Conservation (phyloP, 2,329 filamentous ascomycete species). For the Fusarium nodosum region DNA sequence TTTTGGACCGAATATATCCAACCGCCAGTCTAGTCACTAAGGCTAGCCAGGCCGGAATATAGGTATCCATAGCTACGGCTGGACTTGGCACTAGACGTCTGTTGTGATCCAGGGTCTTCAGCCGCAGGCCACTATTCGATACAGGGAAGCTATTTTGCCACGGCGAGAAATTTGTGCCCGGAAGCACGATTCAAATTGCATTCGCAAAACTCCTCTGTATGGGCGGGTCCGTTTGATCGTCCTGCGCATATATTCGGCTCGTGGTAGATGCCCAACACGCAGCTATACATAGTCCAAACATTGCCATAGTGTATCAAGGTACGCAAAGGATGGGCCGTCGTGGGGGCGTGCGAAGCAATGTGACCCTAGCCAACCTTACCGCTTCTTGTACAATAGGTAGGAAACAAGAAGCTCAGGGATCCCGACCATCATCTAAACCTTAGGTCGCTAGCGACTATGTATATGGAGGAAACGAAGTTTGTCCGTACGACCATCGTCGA, state of each 20-base stretch:
- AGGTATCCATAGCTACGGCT: slow-evolving; percentile 16
- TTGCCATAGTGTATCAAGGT: slow-evolving; percentile 6
- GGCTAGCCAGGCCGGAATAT: background rate
- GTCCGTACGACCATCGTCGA: slow-evolving; percentile 21
- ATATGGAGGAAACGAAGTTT: slow-evolving; percentile 9
- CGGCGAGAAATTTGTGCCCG: slow-evolving; percentile 9
- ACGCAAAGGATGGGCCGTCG: background rate
- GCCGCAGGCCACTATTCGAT: slow-evolving; percentile 20
- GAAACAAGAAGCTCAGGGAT: background rate
- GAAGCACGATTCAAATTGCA: background rate
- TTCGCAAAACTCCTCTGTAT: background rate
- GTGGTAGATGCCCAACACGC: slow-evolving; percentile 12
- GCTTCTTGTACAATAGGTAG: slow-evolving; percentile 14
- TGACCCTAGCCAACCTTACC: slow-evolving; percentile 18
- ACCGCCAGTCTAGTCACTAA: background rate
- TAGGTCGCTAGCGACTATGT: slow-evolving; percentile 4
- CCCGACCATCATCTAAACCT: slow-evolving; percentile 1
- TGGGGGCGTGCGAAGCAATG: slow-evolving; percentile 17
- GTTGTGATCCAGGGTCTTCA: slow-evolving; percentile 26
- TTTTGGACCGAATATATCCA: slow-evolving; percentile 9
- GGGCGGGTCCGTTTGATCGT: background rate
- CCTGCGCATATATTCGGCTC: slow-evolving; percentile 5
- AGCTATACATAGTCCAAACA: slow-evolving; percentile 1
- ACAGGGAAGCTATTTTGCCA: slow-evolving; percentile 32
- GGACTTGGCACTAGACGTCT: slow-evolving; percentile 13